Conservation (phyloP, 192 early-diverging fungal species). For the Backusella macrospora region DNA sequence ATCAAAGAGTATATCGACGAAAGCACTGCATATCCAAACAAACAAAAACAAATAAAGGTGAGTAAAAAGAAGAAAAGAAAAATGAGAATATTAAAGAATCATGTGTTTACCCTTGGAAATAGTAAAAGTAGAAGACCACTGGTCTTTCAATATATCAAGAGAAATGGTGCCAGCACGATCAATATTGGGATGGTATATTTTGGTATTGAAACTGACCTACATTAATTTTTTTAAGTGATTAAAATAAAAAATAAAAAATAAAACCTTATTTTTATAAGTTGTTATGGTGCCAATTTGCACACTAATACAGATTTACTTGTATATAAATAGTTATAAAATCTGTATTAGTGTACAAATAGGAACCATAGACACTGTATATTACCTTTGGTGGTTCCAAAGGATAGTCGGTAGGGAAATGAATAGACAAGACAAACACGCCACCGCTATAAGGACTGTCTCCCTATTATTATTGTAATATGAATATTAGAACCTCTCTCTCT, state of each 20-base stretch:
- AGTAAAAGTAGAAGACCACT: slow-evolving; percentile 98
- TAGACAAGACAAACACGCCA: slow-evolving; percentile 97
- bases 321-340: no score
- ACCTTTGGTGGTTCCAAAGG: slow-evolving; percentile 99
- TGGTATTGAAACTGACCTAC: slow-evolving; percentile 91
- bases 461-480: slow-evolving; percentile 46
- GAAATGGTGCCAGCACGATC: slow-evolving; percentile 98
- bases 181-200: slow-evolving; percentile 99
- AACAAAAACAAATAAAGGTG: background rate
- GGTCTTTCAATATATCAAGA: slow-evolving; percentile 97
- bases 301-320: no score
- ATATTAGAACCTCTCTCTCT: background rate
- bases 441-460: slow-evolving; percentile 88
- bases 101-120: slow-evolving; percentile 83
- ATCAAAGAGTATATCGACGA: slow-evolving; percentile 96
- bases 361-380: slow-evolving; percentile 4
- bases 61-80: slow-evolving; percentile 17
- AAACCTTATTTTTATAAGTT: background rate
- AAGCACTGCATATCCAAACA: slow-evolving; percentile 59
- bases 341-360: no score
- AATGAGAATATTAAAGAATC: background rate
- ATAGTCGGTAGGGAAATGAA: slow-evolving; percentile 98
- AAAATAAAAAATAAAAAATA: no score
- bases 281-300: no score
- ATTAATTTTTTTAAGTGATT: background rate